A percentile compares a stretch with the other conserved stretches of the same genome.
These are phyloP conservation scores for Phytopythium oedochilum DNA, from an alignment of 352 stramenopile species.

Conservation along the genomic window DNA sequence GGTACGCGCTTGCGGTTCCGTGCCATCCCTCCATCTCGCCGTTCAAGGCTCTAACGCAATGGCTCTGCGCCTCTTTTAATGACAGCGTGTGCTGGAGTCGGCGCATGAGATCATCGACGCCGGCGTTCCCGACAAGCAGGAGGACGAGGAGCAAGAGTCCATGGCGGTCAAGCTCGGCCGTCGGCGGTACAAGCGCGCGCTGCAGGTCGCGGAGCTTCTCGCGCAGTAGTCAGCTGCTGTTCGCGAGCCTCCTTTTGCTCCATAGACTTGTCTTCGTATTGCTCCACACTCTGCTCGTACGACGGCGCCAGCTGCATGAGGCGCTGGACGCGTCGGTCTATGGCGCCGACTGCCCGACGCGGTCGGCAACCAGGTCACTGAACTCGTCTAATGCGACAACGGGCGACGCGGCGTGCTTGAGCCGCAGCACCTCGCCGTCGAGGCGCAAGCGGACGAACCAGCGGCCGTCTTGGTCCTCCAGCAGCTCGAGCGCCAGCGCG, in stretches of 20 bases:
- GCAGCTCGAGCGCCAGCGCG: slow-evolving; percentile 57
- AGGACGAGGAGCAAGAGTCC: slow-evolving; percentile 46
- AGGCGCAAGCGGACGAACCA: slow-evolving; percentile 59
- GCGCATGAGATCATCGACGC: slow-evolving; percentile 71
- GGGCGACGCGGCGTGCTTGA: slow-evolving; percentile 13
- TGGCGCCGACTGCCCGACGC: slow-evolving; percentile 17
- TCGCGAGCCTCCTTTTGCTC: neutral
- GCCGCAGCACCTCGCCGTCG: slow-evolving; percentile 34
- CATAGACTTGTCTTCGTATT: neutral
- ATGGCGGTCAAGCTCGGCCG: slow-evolving; percentile 53
- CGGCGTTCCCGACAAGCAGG: slow-evolving; percentile 44
- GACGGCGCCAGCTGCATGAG: neutral
- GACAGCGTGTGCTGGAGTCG: slow-evolving; percentile 59
- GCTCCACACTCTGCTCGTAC: neutral
- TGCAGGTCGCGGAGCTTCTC: slow-evolving; percentile 70
- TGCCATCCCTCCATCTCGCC: too few species aligned
- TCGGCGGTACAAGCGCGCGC: slow-evolving; percentile 72
- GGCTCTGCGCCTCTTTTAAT: too few species aligned
- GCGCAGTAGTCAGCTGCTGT: slow-evolving; percentile 21
- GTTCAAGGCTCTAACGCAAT: neutral
- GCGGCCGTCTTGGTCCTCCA: slow-evolving; percentile 45
- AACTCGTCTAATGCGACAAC: slow-evolving; percentile 37
- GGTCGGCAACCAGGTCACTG: slow-evolving; percentile 31
- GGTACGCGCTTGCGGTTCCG: slow-evolving; percentile 15
- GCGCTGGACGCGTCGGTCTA: neutral